phyloP scores from a whole-genome alignment of 2,329 filamentous ascomycete species.

The Cyclaneusma minus region DNA sequence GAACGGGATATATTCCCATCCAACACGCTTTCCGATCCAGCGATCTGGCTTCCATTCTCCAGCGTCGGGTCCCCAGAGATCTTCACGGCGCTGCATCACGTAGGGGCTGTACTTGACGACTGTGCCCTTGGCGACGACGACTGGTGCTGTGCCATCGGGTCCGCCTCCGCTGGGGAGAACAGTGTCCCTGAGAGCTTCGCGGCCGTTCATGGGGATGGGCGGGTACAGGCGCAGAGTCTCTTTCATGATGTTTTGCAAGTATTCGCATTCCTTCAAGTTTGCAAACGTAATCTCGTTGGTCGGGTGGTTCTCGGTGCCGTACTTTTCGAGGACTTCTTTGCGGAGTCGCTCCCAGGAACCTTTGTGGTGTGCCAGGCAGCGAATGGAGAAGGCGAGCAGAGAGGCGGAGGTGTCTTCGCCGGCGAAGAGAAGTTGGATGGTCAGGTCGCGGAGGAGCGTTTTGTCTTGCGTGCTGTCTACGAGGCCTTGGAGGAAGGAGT shows the following conservation, averaged over 20 bases:
- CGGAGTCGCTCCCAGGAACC: not conserved
- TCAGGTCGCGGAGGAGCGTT: conserved; percentile 11
- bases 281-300: conserved; percentile 1
- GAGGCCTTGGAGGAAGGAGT: no score
- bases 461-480: conserved; percentile 8
- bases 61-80: conserved; percentile 19
- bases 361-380: not conserved
- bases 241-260: conserved; percentile 6
- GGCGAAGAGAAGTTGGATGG: conserved; percentile 16
- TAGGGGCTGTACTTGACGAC: conserved; percentile 14
- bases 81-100: conserved; percentile 16
- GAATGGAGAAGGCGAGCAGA: not conserved
- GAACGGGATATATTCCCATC: conserved; percentile 29
- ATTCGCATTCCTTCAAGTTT: conserved; percentile 7
- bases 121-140: conserved; percentile 16
- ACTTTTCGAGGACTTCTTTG: not conserved
- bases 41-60: conserved; percentile 23
- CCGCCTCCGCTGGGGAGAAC: conserved; percentile 18
- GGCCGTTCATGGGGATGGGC: conserved; percentile 14
- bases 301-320: not conserved
- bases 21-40: conserved; percentile 21
- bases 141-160: conserved; percentile 11
- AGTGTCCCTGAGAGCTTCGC: conserved; percentile 10
- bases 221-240: conserved; percentile 14
- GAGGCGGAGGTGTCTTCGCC: conserved; percentile 18